phyloP scores from a whole-genome alignment of 2,329 filamentous ascomycete genomes.

The Ceratocystis colombiana region DNA sequence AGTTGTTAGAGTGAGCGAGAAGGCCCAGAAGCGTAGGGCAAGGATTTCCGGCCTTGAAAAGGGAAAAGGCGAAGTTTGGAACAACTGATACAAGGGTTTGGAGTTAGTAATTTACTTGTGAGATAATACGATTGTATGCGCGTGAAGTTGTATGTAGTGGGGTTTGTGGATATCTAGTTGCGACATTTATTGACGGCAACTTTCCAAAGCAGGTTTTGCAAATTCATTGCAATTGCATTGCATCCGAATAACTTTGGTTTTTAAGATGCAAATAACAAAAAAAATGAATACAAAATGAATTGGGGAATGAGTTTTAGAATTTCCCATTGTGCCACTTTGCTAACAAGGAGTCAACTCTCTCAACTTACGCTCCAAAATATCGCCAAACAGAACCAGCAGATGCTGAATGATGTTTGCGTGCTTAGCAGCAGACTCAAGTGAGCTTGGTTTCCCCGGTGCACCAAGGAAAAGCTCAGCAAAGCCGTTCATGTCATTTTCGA shows the following conservation, averaged over 20 bases:
- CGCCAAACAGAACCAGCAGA: conserved; percentile 77
- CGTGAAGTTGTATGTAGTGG: neutral
- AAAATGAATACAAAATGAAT: neutral
- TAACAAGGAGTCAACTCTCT: neutral
- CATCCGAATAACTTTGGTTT: neutral
- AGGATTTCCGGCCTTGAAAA: conserved; percentile 65
- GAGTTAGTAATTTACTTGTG: neutral
- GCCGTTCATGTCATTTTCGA: conserved; percentile 68
- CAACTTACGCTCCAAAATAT: conserved; percentile 70
- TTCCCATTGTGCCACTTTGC: neutral
- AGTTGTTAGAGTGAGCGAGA: conserved; percentile 63
- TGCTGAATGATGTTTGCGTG: conserved; percentile 89
- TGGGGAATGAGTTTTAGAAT: conserved; percentile 13
- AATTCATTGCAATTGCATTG: too few relatives aligned
- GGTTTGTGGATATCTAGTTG: conserved; percentile 9
- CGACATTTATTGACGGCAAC: conserved; percentile 7
- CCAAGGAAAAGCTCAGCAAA: conserved; percentile 77
- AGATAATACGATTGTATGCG: neutral
- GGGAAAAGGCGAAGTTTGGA: conserved; percentile 63
- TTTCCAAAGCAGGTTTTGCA: neutral
- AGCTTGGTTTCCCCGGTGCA: conserved; percentile 54
- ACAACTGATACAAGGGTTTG: conserved; percentile 48
- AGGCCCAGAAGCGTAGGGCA: conserved; percentile 78
- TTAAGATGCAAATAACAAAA: neutral
- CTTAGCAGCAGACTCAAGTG: conserved; percentile 76